Evolutionary conservation across 2,329 filamentous ascomycete species (phyloP).

Genomic region (Coniochaeta prunicola): DNA sequence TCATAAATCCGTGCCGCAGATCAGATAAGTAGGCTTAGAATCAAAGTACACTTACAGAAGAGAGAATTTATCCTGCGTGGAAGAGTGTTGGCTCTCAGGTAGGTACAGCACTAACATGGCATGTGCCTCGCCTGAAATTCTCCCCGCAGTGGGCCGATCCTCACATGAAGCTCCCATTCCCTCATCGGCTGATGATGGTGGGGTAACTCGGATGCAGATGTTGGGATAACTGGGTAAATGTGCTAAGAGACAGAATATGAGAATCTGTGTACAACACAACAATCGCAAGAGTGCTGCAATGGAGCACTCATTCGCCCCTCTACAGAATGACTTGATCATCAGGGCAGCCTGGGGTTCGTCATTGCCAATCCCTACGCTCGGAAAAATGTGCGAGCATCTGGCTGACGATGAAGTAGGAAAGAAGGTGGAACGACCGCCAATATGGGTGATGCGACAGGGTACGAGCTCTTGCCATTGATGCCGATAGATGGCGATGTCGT

Average conservation of each 20-base stretch:
- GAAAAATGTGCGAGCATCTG: background rate
- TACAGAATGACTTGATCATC: slow-evolving; percentile 89
- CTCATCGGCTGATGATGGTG: background rate
- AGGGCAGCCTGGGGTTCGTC: slow-evolving; percentile 80
- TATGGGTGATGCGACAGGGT: slow-evolving; percentile 99
- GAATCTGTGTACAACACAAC: background rate
- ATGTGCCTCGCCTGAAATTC: too few species aligned
- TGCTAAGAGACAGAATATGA: background rate
- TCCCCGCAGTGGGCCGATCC: background rate
- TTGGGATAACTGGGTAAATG: background rate
- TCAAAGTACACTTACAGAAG: too few species aligned
- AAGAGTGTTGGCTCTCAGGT: too few species aligned
- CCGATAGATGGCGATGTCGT: background rate
- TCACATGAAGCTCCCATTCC: background rate
- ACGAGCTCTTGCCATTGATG: slow-evolving; percentile 20
- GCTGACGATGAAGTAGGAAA: slow-evolving; percentile 52
- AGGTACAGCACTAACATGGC: too few species aligned
- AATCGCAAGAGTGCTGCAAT: slow-evolving; percentile 34
- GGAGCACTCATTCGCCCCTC: slow-evolving; percentile 66
- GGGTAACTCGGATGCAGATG: background rate
- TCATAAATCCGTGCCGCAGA: too few species aligned
- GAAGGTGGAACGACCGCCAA: slow-evolving; percentile 83
- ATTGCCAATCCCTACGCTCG: too few species aligned
- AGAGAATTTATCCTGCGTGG: too few species aligned
- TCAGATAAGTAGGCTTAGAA: too few species aligned